Evolutionary conservation across 1,139 yeast species (phyloP), one percentile per base, ranked within the genome.

Genomic region (Candida glucosophila): DNA sequence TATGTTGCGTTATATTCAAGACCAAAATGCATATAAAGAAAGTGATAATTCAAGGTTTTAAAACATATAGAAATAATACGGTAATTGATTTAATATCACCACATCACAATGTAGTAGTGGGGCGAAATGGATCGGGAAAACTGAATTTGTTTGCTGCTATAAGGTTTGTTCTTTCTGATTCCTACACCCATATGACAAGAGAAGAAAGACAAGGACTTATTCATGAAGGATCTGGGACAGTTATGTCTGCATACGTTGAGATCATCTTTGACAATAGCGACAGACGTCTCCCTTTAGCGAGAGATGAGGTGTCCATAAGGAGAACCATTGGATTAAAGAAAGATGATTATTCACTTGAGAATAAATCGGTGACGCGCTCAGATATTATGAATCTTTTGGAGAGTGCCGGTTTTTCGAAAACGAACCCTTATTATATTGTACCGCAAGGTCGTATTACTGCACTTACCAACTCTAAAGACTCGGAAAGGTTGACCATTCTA

Each of bases 121-220:
- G 99, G 3, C 61, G 95, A 27, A 90, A 90, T 52, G 99, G 99
- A 10, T 81, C 95, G 5, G 99, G 99, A 10, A 90, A 90, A 51
- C 83, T 95, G 26, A 90, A 90, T 52, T 82, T 92, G 55, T 90
- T 90, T 52, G 90, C 95, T 11, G 98, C 98, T 7, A 82, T 90
- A 31, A 63, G 97, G 34, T 92, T 88, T 54, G 97, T 88, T 6
- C 55, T 90, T 20, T 80, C 94, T 29, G 96, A 88, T 49, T 95
- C 92, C 17, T 83, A 83, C 48, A 79, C 85, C 3, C 81, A 83
- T 45, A 70, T 88, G 76, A 67, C 79, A n/a, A 62, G 92, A 35
- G 95, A 86, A 41, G 95, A 86, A 44, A 67, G 96, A 36, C 92
- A 81, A 42, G 83, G 92, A 1, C 59, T 88, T 32, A 78, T 88